These are phyloP conservation scores for Epichloe sylvatica DNA, from an alignment of 2,329 filamentous ascomycete species.

Conservation along the genomic window DNA sequence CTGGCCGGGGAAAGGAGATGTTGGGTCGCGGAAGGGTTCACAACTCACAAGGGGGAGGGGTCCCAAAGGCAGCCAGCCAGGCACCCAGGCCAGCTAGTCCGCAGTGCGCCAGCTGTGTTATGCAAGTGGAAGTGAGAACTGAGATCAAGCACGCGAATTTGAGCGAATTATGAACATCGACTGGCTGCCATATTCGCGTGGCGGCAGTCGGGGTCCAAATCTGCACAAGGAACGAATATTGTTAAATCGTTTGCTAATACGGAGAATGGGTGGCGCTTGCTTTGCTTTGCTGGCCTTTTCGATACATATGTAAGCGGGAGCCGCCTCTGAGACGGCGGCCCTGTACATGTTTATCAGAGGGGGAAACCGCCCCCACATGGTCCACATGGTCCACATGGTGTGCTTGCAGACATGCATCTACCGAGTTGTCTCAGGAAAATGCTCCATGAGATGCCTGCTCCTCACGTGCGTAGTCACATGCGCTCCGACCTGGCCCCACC, in stretches of 20 bases:
- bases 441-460: background rate
- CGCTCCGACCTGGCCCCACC: background rate
- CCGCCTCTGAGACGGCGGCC: no score
- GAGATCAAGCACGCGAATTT: background rate
- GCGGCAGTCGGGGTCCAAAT: background rate
- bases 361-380: no score
- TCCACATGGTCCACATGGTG: no score
- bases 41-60: background rate
- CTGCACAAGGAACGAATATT: background rate
- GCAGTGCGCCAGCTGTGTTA: background rate
- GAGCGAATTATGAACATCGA: background rate
- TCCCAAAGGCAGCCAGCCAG: background rate
- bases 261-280: background rate
- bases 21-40: conserved; percentile 1
- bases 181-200: background rate
- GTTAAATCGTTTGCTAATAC: background rate
- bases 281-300: conserved; percentile 11
- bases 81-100: background rate
- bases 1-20: conserved; percentile 1
- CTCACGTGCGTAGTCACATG: conserved; percentile 5
- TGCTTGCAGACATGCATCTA: background rate
- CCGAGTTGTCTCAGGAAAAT: background rate
- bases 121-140: background rate
- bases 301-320: background rate
- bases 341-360: no score